Percentiles rank a stretch among this genome's conserved stretches.
Evolutionary conservation across 1,139 yeast species (phyloP).

Genomic region (Saccharomyces uvarum): DNA sequence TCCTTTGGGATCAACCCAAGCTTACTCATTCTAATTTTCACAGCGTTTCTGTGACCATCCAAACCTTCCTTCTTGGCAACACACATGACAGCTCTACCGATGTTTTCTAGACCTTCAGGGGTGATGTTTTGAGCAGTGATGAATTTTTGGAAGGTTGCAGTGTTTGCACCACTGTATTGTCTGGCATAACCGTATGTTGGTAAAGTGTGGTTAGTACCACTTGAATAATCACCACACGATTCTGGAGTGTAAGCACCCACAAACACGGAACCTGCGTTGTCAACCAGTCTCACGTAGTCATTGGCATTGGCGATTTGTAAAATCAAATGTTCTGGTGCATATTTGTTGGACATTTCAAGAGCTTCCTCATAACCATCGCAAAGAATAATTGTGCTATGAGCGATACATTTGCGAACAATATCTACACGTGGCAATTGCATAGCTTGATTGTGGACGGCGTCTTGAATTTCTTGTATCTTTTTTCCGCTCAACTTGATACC

Average conservation of each 20-base stretch:
- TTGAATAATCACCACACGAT: constrained; percentile 95
- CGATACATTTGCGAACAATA: constrained; percentile 82
- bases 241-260: constrained; percentile 96
- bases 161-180: constrained; percentile 95
- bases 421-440: constrained; percentile 83
- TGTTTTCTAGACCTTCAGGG: constrained; percentile 72
- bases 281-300: constrained; percentile 60
- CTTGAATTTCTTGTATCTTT: constrained; percentile 63
- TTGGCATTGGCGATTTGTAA: constrained; percentile 77
- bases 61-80: constrained; percentile 95
- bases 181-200: constrained; percentile 98
- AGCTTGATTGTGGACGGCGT: constrained; percentile 80
- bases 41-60: constrained; percentile 95
- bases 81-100: constrained; percentile 93
- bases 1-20: constrained; percentile 41
- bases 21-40: constrained; percentile 83
- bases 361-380: constrained; percentile 71
- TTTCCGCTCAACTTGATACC: constrained; percentile 62
- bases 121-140: constrained; percentile 89
- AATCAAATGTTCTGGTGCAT: constrained; percentile 97
- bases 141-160: constrained; percentile 90
- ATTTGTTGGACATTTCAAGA: constrained; percentile 70
- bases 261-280: constrained; percentile 92
- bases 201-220: constrained; percentile 94
- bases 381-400: constrained; percentile 76